Evolutionary conservation across 768 basidiomycete species (phyloP).

Genomic region (Thelephora ganbajun): DNA sequence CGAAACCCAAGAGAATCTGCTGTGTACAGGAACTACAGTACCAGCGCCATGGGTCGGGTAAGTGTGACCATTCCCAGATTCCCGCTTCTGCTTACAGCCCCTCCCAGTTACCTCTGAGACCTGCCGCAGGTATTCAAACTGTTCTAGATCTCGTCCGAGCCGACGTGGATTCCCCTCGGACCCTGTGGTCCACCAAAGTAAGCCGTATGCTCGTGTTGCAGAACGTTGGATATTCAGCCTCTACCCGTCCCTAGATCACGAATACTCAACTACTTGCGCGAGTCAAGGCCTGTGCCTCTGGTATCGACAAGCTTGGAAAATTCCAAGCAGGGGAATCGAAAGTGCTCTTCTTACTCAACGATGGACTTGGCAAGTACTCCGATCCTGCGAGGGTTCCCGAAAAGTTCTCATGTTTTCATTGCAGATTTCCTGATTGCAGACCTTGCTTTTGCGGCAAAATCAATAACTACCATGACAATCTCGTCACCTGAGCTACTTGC

Average conservation of each 20-base stretch:
- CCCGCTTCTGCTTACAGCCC: not conserved
- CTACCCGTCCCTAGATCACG: constrained; percentile 38
- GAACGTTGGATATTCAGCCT: not conserved
- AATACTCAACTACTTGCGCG: constrained; percentile 60
- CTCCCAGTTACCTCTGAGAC: constrained; percentile 55
- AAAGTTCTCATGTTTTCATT: constrained; percentile 2
- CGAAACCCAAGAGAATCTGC: constrained; percentile 75
- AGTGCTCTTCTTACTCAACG: constrained; percentile 68
- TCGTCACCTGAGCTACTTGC: constrained; percentile 47
- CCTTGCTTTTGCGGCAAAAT: constrained; percentile 60
- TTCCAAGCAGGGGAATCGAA: constrained; percentile 46
- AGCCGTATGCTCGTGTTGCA: constrained; percentile 4
- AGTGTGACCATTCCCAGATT: constrained; percentile 13
- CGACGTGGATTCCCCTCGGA: constrained; percentile 52
- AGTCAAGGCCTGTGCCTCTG: constrained; percentile 59
- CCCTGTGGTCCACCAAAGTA: constrained; percentile 72
- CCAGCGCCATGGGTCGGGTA: constrained; percentile 71
- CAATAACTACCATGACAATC: constrained; percentile 55
- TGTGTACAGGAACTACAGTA: constrained; percentile 82
- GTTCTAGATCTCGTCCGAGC: constrained; percentile 53
- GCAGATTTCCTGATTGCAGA: constrained; percentile 71
- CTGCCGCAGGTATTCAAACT: constrained; percentile 56
- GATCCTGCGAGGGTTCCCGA: not conserved
- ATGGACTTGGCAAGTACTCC: constrained; percentile 46
- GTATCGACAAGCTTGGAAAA: constrained; percentile 42